These are phyloP conservation scores for Epichloe sp. DNA, from an alignment of 2,329 filamentous ascomycete species.

Conservation along the genomic window DNA sequence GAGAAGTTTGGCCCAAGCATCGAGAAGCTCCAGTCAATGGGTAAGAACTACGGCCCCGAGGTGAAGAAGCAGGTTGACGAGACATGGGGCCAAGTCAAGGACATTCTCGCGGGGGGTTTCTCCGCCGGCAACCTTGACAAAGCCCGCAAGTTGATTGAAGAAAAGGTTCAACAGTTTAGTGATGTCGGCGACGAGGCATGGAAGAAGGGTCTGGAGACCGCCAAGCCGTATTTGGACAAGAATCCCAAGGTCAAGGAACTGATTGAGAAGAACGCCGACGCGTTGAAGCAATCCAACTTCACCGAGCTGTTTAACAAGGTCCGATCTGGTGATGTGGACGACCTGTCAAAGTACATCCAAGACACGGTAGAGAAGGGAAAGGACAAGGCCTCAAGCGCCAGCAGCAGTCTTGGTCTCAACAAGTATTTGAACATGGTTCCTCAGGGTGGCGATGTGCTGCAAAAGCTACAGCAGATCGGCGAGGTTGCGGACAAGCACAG, in stretches of 20 bases:
- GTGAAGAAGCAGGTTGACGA: slow-evolving; percentile 64
- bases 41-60: slow-evolving; percentile 58
- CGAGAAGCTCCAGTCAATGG: slow-evolving; percentile 56
- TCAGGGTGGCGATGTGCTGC: slow-evolving; percentile 48
- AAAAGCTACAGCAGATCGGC: slow-evolving; percentile 51
- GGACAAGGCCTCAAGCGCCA: slow-evolving; percentile 27
- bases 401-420: slow-evolving; percentile 31
- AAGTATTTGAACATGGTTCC: slow-evolving; percentile 55
- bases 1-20: slow-evolving; percentile 57
- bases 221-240: slow-evolving; percentile 61
- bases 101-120: slow-evolving; percentile 50
- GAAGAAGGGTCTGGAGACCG: slow-evolving; percentile 57
- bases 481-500: slow-evolving; percentile 55
- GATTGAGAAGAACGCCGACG: slow-evolving; percentile 55
- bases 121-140: slow-evolving; percentile 38
- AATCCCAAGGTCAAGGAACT: slow-evolving; percentile 63
- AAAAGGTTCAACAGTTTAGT: slow-evolving; percentile 55
- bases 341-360: slow-evolving; percentile 22
- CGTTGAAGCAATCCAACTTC: slow-evolving; percentile 53
- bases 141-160: slow-evolving; percentile 49
- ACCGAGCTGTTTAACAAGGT: slow-evolving; percentile 50
- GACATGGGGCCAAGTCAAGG: slow-evolving; percentile 53
- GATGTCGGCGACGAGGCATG: slow-evolving; percentile 59
- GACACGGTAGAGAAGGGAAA: slow-evolving; percentile 26
- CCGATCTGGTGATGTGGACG: slow-evolving; percentile 44